These are phyloP conservation scores for Psilocybe mexicana DNA, from an alignment of 1,284 basidiomycete species.

Conservation along the genomic window DNA sequence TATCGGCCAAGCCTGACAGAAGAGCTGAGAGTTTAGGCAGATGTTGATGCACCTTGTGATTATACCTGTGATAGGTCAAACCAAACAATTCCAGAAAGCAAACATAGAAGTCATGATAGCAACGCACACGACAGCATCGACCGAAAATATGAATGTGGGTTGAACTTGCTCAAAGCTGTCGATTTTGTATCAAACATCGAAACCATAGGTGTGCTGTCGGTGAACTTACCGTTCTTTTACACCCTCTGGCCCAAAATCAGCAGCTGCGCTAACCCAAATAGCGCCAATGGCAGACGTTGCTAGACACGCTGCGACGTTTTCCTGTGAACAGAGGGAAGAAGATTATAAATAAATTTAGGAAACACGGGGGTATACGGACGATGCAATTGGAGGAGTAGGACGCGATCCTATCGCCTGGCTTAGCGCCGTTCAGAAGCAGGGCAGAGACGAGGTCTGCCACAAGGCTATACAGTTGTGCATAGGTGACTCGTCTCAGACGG, in stretches of 20 bases:
- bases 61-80: constrained; percentile 49
- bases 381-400: constrained; percentile 83
- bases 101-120: constrained; percentile 8
- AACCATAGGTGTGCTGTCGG: constrained; percentile 8
- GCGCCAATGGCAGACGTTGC: constrained; percentile 75
- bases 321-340: constrained; percentile 38
- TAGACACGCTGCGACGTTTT: constrained; percentile 74
- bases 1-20: constrained; percentile 48
- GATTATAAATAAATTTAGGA: constrained; percentile 4
- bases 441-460: constrained; percentile 67
- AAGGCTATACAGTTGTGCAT: constrained; percentile 60
- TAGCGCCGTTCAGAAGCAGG: constrained; percentile 59
- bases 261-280: constrained; percentile 86
- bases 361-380: constrained; percentile 40
- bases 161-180: constrained; percentile 72
- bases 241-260: constrained; percentile 84
- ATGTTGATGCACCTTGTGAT: constrained; percentile 70
- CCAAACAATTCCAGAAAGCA: constrained; percentile 16
- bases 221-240: constrained; percentile 69
- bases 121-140: constrained; percentile 66
- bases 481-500: constrained; percentile 50
- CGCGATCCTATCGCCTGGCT: constrained; percentile 74
- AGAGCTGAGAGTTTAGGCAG: constrained; percentile 65
- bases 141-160: constrained; percentile 72
- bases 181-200: constrained; percentile 13